Evolutionary conservation across 176 grass and related monocot species (phyloP).

Genomic region (Oryza officinalis): DNA sequence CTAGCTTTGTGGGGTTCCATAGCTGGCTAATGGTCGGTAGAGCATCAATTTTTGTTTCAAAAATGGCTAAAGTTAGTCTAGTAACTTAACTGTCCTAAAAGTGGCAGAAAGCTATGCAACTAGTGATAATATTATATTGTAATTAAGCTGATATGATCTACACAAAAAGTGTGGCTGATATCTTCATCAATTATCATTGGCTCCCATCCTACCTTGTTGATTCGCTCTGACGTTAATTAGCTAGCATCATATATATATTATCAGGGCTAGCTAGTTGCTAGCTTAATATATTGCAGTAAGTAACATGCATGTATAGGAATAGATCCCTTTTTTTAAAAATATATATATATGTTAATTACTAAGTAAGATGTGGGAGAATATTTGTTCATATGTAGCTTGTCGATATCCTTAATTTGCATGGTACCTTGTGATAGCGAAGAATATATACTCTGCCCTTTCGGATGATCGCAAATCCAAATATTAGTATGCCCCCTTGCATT

Average conservation of each 20-base stretch:
- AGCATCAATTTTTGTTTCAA: not conserved
- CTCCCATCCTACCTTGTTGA: not conserved
- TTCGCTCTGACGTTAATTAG: not conserved
- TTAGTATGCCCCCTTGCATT: not conserved
- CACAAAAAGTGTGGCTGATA: not conserved
- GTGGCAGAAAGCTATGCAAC: not conserved
- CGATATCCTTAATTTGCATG: not conserved
- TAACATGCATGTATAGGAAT: conserved; percentile 30
- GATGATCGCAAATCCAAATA: not conserved
- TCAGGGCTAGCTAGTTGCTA: not conserved
- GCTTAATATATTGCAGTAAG: not conserved
- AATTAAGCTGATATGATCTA: not conserved
- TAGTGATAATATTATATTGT: not conserved
- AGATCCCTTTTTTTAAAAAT: conserved; percentile 20
- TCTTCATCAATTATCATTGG: not conserved
- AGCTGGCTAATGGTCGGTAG: not conserved
- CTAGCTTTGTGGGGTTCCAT: not conserved
- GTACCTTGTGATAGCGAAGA: conserved; percentile 30
- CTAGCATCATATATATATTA: not conserved
- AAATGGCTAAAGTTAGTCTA: not conserved
- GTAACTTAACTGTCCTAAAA: not conserved
- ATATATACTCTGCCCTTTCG: conserved; percentile 6
- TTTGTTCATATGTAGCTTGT: not conserved
- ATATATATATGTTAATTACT: not conserved
- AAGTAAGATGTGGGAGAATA: conserved; percentile 13